Evolutionary conservation across 2,329 filamentous ascomycete genomes (phyloP).

Genomic region (Aureobasidium zeae): DNA sequence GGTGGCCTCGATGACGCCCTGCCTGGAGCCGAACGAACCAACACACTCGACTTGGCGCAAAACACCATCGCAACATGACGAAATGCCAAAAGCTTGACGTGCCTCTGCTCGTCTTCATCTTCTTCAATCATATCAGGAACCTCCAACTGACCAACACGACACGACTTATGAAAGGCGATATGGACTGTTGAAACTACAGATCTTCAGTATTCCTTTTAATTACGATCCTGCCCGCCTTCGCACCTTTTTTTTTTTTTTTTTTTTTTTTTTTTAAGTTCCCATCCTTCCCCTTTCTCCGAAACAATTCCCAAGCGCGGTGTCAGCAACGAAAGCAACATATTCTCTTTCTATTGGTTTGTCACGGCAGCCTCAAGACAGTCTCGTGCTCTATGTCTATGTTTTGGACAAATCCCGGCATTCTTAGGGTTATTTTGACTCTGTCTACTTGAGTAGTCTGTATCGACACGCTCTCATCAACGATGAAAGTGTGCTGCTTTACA

Average conservation of each 20-base stretch:
- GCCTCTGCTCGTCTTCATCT: background rate
- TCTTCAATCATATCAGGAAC: background rate
- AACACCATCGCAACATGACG: background rate
- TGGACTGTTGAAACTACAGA: background rate
- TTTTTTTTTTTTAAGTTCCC: background rate
- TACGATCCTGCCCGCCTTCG: too few relatives aligned
- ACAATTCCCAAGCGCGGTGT: background rate
- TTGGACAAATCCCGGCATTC: too few relatives aligned
- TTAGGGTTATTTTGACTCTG: too few relatives aligned
- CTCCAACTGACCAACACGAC: conserved; percentile 3
- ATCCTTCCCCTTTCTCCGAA: too few relatives aligned
- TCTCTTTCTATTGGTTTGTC: too few relatives aligned
- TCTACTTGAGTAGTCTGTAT: too few relatives aligned
- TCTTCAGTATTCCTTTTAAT: conserved; percentile 13
- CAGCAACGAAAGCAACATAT: background rate
- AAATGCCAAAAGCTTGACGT: background rate
- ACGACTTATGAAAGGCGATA: conserved; percentile 9
- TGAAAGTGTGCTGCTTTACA: too few relatives aligned
- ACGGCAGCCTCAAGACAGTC: too few relatives aligned
- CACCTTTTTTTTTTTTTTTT: background rate
- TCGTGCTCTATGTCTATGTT: too few relatives aligned
- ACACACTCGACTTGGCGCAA: background rate
- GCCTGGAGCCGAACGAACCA: conserved; percentile 4
- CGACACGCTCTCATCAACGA: too few relatives aligned
- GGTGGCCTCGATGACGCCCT: conserved; percentile 19